Evolutionary conservation across 805 yeast genomes (phyloP).

Genomic region (Lipomyces sp.): DNA sequence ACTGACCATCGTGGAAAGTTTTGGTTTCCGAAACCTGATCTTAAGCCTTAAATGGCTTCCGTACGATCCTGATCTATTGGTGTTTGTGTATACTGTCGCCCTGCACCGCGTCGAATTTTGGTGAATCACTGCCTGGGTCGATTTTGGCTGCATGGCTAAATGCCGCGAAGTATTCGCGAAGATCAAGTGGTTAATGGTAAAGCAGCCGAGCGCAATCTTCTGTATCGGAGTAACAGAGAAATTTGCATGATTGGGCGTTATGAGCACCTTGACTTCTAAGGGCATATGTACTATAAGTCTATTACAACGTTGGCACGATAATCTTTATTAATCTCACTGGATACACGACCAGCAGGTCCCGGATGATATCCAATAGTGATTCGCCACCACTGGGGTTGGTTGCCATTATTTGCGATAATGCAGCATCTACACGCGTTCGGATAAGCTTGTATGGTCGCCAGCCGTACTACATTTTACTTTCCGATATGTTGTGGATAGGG

Average conservation of each 20-base stretch:
- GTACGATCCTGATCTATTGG: background rate
- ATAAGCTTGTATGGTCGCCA: constrained; percentile 7
- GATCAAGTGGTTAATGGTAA: background rate
- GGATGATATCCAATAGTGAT: background rate
- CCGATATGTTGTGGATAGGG: constrained; percentile 10
- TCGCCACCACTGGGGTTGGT: background rate
- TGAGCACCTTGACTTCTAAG: background rate
- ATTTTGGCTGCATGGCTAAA: background rate
- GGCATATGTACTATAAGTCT: background rate
- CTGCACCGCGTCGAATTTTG: background rate
- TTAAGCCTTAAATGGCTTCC: background rate
- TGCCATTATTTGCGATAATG: background rate
- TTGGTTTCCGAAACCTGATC: constrained; percentile 3
- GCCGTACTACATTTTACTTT: constrained; percentile 3
- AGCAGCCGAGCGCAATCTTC: background rate
- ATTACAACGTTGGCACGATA: background rate
- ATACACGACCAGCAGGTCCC: background rate
- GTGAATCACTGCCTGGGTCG: background rate
- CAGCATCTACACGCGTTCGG: constrained; percentile 22
- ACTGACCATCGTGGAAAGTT: background rate
- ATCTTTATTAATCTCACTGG: background rate
- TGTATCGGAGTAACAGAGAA: background rate
- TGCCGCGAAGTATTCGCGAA: background rate
- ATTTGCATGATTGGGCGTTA: background rate
- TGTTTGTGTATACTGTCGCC: no score